Evolutionary conservation across 139 green algal genomes (phyloP).

Genomic region (Haematococcus lacustris): DNA sequence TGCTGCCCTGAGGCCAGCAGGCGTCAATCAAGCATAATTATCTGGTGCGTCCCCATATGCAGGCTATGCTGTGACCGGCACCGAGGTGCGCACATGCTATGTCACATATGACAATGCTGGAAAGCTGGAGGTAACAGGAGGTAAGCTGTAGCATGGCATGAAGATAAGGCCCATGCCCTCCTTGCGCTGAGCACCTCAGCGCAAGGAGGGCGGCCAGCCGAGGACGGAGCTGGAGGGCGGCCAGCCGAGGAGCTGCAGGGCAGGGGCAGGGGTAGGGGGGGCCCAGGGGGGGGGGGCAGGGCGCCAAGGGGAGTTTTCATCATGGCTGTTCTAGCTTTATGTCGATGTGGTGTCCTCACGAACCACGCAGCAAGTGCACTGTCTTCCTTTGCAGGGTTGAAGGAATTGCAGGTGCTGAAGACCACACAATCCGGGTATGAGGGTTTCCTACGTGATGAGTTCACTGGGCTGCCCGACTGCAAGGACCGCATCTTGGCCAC

Average conservation of each 20-base stretch:
- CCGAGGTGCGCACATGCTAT: constrained; percentile 56
- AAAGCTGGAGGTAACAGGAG: constrained; percentile 46
- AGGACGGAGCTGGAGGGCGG: no score
- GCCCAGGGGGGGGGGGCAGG: no score
- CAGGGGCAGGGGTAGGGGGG: no score
- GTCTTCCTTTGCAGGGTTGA: constrained; percentile 8
- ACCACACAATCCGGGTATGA: constrained; percentile 93
- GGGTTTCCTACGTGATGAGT: constrained; percentile 80
- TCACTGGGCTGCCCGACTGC: constrained; percentile 79
- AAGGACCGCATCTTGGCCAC: constrained; percentile 88
- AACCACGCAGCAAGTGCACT: no score
- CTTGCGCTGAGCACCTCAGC: no score
- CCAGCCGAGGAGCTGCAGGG: no score
- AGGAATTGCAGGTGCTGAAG: constrained; percentile 62
- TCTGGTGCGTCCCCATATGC: neutral
- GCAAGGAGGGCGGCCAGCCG: no score
- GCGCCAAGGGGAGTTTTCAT: no score
- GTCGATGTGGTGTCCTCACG: no score
- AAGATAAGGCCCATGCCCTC: no score
- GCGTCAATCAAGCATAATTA: neutral
- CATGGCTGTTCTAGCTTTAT: no score
- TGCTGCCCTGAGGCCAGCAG: neutral
- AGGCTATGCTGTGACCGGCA: constrained; percentile 51
- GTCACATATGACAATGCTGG: constrained; percentile 49
- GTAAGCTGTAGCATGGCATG: constrained; percentile 30